Base-by-base conservation (phyloP, 495 filamentous ascomycete genomes). In the Xylaria castorea region DNA sequence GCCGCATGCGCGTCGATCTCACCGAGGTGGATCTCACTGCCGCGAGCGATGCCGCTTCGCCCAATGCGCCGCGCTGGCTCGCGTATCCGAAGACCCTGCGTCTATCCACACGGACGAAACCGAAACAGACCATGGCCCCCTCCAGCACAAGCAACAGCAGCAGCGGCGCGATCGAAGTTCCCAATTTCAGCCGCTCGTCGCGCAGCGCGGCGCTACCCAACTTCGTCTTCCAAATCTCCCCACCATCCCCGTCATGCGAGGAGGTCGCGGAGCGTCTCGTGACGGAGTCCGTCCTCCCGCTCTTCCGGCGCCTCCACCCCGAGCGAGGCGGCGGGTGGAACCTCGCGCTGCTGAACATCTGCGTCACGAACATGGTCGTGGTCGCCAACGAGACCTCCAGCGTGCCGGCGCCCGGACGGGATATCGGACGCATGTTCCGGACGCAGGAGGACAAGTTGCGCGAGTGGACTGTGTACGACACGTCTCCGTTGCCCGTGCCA, bases 311-410 rank as follows among this genome's bases (percentile, higher is more conserved):
- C 70, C 82, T 97, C 18, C 91, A 95, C 73, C 89, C 91, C 0
- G 89, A 89, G 73, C 87, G 86, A 70, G 84, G 83, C 5, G 73
- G 74, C 27, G 91, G 89, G 7, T 97, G 93, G 91, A 91, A 94
- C 75, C 81, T 97, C 18, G 92, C 91, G 66, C 78, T 97, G 51
- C 81, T 98, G 64, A 98, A 98, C 76, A 81, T 98, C 18, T 94
- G 92, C 27, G 94, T 94, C 2, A 92, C 92, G 1, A 95, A 97
- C 76, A 95, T 98, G 90, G 85, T 88, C 2, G 88, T 91, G 34
- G 75, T 79, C 71, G 86, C 84, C 25, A 89, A 64, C 83, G 80
- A 70, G 83, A 44, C 51, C 6, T 25, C 42, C 8, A 46, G 44
- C 38, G 71, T 66, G 8, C 62, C 71, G 18, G 66, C 71, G 22